phyloP scores from a whole-genome alignment of 805 yeast genomes.

The Schizosaccharomyces osmophilus region DNA sequence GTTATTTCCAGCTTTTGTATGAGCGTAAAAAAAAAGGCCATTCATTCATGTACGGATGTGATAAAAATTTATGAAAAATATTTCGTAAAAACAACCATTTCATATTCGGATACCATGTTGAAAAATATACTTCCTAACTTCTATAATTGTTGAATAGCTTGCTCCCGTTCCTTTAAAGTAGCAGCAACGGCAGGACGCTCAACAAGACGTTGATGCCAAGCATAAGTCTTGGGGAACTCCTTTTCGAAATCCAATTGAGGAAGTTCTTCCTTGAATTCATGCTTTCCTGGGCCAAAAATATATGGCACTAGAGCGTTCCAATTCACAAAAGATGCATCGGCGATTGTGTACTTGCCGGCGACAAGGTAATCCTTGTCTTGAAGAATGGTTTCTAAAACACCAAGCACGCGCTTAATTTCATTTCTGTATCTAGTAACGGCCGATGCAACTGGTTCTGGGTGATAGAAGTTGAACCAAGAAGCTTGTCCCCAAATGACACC shows the following conservation, averaged over 20 bases:
- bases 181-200: background rate
- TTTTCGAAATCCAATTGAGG: background rate
- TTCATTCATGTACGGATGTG: too few relatives aligned
- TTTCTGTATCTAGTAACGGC: constrained; percentile 69
- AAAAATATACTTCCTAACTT: background rate
- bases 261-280: background rate
- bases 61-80: too few relatives aligned
- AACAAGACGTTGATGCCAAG: background rate
- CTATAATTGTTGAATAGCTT: background rate
- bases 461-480: constrained; percentile 64
- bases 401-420: constrained; percentile 71
- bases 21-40: too few relatives aligned
- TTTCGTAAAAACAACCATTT: too few relatives aligned
- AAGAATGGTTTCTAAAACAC: constrained; percentile 65
- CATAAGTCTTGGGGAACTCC: background rate
- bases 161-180: background rate
- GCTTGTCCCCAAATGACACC: constrained; percentile 27
- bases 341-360: constrained; percentile 50
- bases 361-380: constrained; percentile 74
- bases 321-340: constrained; percentile 71
- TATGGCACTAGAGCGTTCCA: constrained; percentile 26
- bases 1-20: too few relatives aligned
- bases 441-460: constrained; percentile 49
- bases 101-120: too few relatives aligned
- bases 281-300: background rate